Evolutionary conservation across 768 basidiomycete genomes (phyloP).

Genomic region (Lentinula aciculospora): DNA sequence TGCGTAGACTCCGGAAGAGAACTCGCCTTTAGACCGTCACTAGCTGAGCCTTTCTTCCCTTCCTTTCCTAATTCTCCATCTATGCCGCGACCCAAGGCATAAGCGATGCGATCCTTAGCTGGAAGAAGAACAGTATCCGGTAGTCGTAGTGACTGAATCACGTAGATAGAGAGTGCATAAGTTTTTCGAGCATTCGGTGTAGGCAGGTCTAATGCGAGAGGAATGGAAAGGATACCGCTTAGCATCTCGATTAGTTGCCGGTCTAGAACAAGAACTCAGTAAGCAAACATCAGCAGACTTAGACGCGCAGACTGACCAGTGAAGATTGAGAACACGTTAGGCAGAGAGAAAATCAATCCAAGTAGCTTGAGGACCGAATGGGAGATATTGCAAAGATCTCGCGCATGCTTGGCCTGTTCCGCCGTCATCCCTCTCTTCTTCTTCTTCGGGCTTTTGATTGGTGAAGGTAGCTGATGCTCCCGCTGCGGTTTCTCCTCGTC

Average conservation of each 20-base stretch:
- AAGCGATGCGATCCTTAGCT: constrained; percentile 61
- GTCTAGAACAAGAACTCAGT: constrained; percentile 31
- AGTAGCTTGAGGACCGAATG: constrained; percentile 70
- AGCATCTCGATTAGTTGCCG: constrained; percentile 54
- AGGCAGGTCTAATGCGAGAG: constrained; percentile 60
- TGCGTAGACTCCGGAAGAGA: constrained; percentile 5
- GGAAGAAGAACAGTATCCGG: constrained; percentile 56
- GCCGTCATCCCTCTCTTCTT: constrained; percentile 70
- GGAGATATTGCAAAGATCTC: constrained; percentile 70
- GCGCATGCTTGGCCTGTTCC: constrained; percentile 71
- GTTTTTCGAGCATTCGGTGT: constrained; percentile 87
- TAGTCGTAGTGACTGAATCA: constrained; percentile 67
- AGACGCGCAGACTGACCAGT: constrained; percentile 37
- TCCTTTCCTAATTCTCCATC: constrained; percentile 85
- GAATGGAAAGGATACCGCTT: constrained; percentile 63
- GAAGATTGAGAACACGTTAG: constrained; percentile 56
- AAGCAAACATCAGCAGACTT: constrained; percentile 9
- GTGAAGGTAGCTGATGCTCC: constrained; percentile 52
- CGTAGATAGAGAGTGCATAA: constrained; percentile 69
- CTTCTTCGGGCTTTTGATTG: constrained; percentile 60
- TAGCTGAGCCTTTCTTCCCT: constrained; percentile 79
- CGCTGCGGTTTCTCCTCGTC: constrained; percentile 18
- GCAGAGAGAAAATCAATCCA: constrained; percentile 50
- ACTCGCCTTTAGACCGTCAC: constrained; percentile 71
- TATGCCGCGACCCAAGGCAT: constrained; percentile 68